Evolutionary conservation across 2,329 filamentous ascomycete species (phyloP).

Genomic region (Ustulina deusta): DNA sequence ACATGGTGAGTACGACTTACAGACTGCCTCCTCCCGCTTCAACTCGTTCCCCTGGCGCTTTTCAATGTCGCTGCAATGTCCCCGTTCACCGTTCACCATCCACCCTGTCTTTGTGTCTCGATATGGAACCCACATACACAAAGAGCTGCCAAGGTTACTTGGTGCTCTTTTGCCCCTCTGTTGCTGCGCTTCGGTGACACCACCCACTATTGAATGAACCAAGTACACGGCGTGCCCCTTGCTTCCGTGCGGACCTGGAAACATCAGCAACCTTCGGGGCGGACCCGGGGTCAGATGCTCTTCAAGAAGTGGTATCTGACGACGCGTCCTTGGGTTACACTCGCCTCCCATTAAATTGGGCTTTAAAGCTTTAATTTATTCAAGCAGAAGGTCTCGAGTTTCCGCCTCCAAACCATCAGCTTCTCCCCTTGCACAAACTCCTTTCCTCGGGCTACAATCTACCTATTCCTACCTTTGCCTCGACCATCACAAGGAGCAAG

Average conservation of each 20-base stretch:
- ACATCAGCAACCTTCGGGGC: conserved; percentile 8
- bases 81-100: too few species aligned
- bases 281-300: conserved; percentile 4
- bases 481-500: conserved; percentile 26
- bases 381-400: neutral
- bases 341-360: neutral
- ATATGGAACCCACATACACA: conserved; percentile 30
- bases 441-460: neutral
- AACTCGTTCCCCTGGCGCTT: conserved; percentile 6
- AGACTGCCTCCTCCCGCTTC: conserved; percentile 14
- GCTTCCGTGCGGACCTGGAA: neutral
- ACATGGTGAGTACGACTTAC: conserved; percentile 77
- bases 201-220: neutral
- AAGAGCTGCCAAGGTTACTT: conserved; percentile 19
- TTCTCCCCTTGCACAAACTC: neutral
- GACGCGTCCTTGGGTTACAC: neutral
- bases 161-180: neutral
- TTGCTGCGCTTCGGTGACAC: neutral
- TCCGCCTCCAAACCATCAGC: neutral
- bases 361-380: neutral
- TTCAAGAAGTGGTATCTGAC: conserved; percentile 9
- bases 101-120: conserved; percentile 21
- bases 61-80: conserved; percentile 22
- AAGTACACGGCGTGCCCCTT: conserved; percentile 20
- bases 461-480: neutral